These are phyloP conservation scores for Hysterium pulicare DNA, from an alignment of 2,329 filamentous ascomycete species.

Conservation along the genomic window DNA sequence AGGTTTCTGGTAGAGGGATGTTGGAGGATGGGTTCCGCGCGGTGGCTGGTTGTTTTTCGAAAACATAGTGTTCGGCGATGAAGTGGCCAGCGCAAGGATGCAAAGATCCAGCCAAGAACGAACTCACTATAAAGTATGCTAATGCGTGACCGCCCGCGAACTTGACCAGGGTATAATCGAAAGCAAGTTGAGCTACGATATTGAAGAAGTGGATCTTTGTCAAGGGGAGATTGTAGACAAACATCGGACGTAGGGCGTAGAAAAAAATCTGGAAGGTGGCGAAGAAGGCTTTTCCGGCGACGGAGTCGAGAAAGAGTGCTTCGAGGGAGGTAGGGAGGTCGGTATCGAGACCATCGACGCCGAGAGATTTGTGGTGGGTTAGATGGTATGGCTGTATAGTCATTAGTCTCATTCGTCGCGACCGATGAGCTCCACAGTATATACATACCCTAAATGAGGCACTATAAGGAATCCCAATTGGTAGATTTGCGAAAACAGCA, in stretches of 20 bases:
- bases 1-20: conserved; percentile 77
- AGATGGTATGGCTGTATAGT: conserved; percentile 78
- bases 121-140: conserved; percentile 81
- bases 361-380: conserved; percentile 97
- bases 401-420: neutral
- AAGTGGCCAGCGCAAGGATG: conserved; percentile 97
- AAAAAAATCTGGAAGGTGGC: conserved; percentile 99
- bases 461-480: conserved; percentile 93
- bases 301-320: conserved; percentile 87
- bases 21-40: conserved; percentile 52
- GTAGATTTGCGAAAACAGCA: conserved; percentile 90
- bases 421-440: neutral
- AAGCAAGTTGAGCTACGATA: conserved; percentile 69
- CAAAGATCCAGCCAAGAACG: conserved; percentile 88
- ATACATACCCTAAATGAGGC: conserved; percentile 79
- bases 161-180: conserved; percentile 69
- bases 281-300: conserved; percentile 97
- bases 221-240: conserved; percentile 84
- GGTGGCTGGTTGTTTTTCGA: conserved; percentile 49
- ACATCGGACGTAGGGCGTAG: conserved; percentile 94
- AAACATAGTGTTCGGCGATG: conserved; percentile 83
- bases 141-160: conserved; percentile 62
- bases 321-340: conserved; percentile 91
- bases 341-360: conserved; percentile 92
- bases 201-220: conserved; percentile 84